These are phyloP conservation scores for Pseudoneurospora amorphoporcata DNA, from an alignment of 495 filamentous ascomycete species.

Conservation along the genomic window DNA sequence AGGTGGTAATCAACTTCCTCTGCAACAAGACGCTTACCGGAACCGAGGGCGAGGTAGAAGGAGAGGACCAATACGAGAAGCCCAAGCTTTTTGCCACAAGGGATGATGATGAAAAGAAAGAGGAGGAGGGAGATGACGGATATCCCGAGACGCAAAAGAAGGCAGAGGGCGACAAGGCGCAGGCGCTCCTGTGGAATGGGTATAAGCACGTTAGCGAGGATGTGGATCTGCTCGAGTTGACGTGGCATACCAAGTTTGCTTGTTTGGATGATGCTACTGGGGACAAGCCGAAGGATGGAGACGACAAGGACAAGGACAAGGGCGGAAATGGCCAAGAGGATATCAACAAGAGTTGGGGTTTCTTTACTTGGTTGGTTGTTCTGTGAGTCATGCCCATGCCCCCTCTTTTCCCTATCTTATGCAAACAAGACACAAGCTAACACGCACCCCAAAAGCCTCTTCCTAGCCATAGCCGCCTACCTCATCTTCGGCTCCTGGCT, in stretches of 20 bases:
- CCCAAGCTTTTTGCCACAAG: neutral
- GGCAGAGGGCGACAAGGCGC: slow-evolving; percentile 34
- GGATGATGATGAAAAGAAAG: neutral
- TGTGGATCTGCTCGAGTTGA: slow-evolving; percentile 51
- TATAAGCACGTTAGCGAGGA: slow-evolving; percentile 48
- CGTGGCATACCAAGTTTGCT: slow-evolving; percentile 78
- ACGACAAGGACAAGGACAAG: slow-evolving; percentile 41
- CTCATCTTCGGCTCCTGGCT: slow-evolving; percentile 98
- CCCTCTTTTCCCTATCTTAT: neutral
- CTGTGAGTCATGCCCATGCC: slow-evolving; percentile 53
- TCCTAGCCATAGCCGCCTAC: slow-evolving; percentile 78
- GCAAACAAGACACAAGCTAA: neutral
- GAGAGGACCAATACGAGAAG: neutral
- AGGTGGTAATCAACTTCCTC: slow-evolving; percentile 48
- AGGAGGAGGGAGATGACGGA: slow-evolving; percentile 21
- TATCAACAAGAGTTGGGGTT: slow-evolving; percentile 59
- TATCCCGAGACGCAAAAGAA: slow-evolving; percentile 34
- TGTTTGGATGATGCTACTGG: slow-evolving; percentile 38
- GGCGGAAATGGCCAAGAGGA: slow-evolving; percentile 10
- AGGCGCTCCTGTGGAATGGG: slow-evolving; percentile 60
- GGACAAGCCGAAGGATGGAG: slow-evolving; percentile 24
- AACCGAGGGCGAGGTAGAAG: slow-evolving; percentile 45
- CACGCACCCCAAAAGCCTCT: slow-evolving; percentile 44
- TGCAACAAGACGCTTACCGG: slow-evolving; percentile 64
- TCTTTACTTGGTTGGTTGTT: slow-evolving; percentile 95